Conservation (phyloP, 345 rosid species). For the Lepidium sativum region DNA sequence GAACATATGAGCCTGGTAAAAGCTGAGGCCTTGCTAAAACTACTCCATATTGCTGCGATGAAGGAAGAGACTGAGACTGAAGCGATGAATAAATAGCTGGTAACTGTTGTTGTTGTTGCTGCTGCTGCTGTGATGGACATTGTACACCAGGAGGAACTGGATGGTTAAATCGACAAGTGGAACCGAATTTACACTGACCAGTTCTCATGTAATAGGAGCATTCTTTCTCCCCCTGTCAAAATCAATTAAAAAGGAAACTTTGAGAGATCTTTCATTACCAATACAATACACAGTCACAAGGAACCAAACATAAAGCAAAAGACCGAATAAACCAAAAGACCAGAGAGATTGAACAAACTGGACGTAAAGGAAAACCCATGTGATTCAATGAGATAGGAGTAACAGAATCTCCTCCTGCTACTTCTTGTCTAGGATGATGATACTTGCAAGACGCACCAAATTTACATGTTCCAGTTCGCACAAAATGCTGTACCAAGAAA, state of each 20-base stretch:
- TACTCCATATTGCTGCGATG: slow-evolving; percentile 67
- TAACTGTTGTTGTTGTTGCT: slow-evolving; percentile 30
- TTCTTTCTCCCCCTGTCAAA: slow-evolving; percentile 76
- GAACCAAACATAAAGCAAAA: neutral
- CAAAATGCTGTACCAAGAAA: slow-evolving; percentile 50
- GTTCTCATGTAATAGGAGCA: slow-evolving; percentile 86
- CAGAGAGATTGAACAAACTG: slow-evolving; percentile 42
- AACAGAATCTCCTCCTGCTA: slow-evolving; percentile 36
- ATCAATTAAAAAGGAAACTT: neutral
- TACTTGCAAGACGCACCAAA: slow-evolving; percentile 93
- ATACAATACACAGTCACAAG: neutral
- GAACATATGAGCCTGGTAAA: slow-evolving; percentile 60
- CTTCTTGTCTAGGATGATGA: slow-evolving; percentile 85
- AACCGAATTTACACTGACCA: slow-evolving; percentile 82
- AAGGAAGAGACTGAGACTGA: slow-evolving; percentile 54
- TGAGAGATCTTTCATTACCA: slow-evolving; percentile 5
- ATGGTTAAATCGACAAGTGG: slow-evolving; percentile 83
- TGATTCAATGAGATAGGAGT: slow-evolving; percentile 45
- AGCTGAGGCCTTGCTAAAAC: slow-evolving; percentile 66
- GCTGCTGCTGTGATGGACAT: slow-evolving; percentile 29
- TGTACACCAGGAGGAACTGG: slow-evolving; percentile 53
- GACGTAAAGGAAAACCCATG: slow-evolving; percentile 78
- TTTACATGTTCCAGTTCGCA: slow-evolving; percentile 87
- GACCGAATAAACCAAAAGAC: neutral
- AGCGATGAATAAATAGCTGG: slow-evolving; percentile 47